These are phyloP conservation scores for Haberlea rhodopensis DNA, from an alignment of 257 asterid species.

Conservation along the genomic window DNA sequence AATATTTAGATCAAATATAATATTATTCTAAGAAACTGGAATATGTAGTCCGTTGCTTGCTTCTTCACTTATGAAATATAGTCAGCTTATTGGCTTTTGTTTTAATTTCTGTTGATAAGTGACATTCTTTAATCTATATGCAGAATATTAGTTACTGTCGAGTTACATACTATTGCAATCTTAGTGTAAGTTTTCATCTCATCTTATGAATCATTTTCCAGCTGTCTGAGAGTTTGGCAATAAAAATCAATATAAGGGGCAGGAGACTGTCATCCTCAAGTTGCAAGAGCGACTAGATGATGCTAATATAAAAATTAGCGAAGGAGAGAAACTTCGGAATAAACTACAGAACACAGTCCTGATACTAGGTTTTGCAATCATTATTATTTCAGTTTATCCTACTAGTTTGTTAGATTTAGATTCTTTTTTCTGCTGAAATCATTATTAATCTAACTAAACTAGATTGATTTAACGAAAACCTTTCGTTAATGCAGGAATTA, in stretches of 20 bases:
- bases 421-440: background rate
- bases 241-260: constrained; percentile 68
- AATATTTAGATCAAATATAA: too few species aligned
- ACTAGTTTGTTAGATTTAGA: background rate
- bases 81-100: constrained; percentile 41
- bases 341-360: constrained; percentile 87
- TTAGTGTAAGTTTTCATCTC: too few species aligned
- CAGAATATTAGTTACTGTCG: background rate
- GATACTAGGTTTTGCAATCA: constrained; percentile 40
- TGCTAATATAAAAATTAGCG: too few species aligned
- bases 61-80: too few species aligned
- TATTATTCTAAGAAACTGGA: too few species aligned
- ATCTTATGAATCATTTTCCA: constrained; percentile 25
- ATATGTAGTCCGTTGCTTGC: too few species aligned
- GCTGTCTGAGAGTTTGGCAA: constrained; percentile 64
- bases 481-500: constrained; percentile 56
- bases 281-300: constrained; percentile 59
- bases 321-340: constrained; percentile 82
- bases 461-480: background rate
- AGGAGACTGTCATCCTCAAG: constrained; percentile 43
- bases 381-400: background rate
- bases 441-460: background rate
- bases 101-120: constrained; percentile 11
- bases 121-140: background rate
- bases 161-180: too few species aligned